Evolutionary conservation across 306 rosid species (phyloP).

Genomic region (Abrus pulchellus): DNA sequence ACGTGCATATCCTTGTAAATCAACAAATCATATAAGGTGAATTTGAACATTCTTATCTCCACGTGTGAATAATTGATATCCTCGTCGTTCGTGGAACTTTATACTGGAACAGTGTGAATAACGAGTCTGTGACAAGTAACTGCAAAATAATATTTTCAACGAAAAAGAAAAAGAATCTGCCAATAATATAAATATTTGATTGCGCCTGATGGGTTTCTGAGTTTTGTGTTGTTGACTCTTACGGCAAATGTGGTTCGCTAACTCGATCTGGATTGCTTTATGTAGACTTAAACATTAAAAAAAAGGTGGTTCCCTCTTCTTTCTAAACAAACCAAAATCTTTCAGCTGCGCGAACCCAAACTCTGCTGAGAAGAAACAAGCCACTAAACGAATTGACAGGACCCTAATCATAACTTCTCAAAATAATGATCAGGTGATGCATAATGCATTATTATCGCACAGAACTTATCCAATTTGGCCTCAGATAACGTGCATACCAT

Average conservation of each 20-base stretch:
- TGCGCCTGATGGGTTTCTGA: background rate
- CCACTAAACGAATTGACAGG: background rate
- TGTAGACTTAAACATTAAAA: too few relatives aligned
- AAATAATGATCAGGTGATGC: too few relatives aligned
- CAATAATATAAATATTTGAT: background rate
- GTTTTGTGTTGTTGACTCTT: background rate
- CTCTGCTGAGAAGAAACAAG: background rate
- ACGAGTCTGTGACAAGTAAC: background rate
- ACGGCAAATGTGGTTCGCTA: background rate
- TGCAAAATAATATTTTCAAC: background rate
- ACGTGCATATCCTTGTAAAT: slow-evolving; percentile 1
- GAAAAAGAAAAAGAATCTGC: too few relatives aligned
- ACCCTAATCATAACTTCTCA: too few relatives aligned
- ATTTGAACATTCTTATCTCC: background rate
- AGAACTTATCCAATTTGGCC: too few relatives aligned
- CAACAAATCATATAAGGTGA: background rate
- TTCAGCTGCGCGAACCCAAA: background rate
- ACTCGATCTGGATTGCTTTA: too few relatives aligned
- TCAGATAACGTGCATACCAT: too few relatives aligned
- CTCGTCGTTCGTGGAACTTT: background rate
- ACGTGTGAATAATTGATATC: background rate
- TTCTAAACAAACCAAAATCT: background rate
- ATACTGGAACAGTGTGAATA: background rate
- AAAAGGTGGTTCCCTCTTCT: too few relatives aligned
- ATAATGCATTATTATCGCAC: too few relatives aligned